These are phyloP conservation scores for Mikania micrantha DNA, from an alignment of 129 eudicot species.

Conservation along the genomic window DNA sequence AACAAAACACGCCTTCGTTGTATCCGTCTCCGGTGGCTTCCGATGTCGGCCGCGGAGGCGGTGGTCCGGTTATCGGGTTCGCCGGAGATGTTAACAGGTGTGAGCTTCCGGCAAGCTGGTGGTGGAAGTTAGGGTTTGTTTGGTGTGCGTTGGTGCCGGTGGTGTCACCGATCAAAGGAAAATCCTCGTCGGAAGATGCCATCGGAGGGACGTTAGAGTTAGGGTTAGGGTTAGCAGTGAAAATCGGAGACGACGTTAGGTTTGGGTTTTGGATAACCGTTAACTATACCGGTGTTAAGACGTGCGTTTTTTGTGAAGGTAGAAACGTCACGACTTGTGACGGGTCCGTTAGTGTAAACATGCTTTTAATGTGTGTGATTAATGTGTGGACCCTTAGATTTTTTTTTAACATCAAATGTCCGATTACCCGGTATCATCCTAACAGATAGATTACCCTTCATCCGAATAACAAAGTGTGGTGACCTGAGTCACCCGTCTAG, in stretches of 20 bases:
- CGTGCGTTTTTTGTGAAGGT: conserved; percentile 12
- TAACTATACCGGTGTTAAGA: conserved; percentile 26
- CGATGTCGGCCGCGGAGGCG: conserved; percentile 17
- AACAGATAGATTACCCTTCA: too few relatives aligned
- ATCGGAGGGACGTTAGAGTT: conserved; percentile 44
- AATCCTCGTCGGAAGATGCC: conserved; percentile 83
- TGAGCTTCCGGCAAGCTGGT: conserved; percentile 24
- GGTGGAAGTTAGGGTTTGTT: conserved; percentile 43
- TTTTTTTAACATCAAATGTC: too few relatives aligned
- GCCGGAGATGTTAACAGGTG: conserved; percentile 30
- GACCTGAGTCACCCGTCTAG: too few relatives aligned
- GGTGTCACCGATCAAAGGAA: conserved; percentile 65
- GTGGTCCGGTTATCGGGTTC: conserved; percentile 22
- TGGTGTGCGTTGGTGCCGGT: conserved; percentile 31
- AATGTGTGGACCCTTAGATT: conserved; percentile 3
- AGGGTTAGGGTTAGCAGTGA: conserved; percentile 34
- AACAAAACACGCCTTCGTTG: conserved; percentile 35
- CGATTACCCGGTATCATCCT: too few relatives aligned
- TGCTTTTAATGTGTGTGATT: conserved; percentile 1
- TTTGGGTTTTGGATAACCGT: conserved; percentile 35
- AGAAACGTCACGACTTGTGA: conserved; percentile 31
- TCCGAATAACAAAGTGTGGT: too few relatives aligned
- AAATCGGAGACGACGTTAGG: conserved; percentile 52
- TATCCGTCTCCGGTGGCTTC: conserved; percentile 36
- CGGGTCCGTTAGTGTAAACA: conserved; percentile 37